Percentiles rank a stretch among this genome's conserved stretches.
Evolutionary conservation across 306 rosid species (phyloP).

Genomic region (Senna siamea): DNA sequence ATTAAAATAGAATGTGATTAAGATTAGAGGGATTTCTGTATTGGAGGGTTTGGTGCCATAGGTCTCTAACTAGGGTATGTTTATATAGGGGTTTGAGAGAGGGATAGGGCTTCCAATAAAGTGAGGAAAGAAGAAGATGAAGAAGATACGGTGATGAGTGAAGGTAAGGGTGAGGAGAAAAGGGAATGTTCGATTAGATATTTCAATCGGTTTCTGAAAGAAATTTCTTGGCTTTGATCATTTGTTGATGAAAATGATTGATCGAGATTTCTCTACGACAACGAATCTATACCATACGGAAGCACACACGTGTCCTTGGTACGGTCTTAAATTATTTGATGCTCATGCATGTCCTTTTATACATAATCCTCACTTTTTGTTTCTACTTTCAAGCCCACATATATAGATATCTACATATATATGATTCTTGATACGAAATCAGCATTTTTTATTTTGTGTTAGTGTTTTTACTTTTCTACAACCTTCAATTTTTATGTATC

Average conservation of each 20-base stretch:
- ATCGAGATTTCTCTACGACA: conserved; percentile 25
- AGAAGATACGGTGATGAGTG: conserved; percentile 36
- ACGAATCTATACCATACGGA: conserved; percentile 56
- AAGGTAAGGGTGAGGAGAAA: no score
- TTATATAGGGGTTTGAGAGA: conserved; percentile 63
- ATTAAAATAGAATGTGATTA: background rate
- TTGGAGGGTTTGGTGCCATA: background rate
- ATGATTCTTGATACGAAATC: conserved; percentile 4
- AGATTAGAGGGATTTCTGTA: background rate
- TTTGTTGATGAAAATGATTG: conserved; percentile 48
- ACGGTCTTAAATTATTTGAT: conserved; percentile 47
- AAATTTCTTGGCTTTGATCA: conserved; percentile 45
- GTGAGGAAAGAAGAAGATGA: no score
- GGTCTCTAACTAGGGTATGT: conserved; percentile 31
- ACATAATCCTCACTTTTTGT: background rate
- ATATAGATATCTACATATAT: background rate
- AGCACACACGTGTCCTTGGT: conserved; percentile 55
- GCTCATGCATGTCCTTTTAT: background rate
- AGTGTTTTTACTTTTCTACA: conserved; percentile 6
- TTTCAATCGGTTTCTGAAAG: conserved; percentile 35
- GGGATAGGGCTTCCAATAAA: no score
- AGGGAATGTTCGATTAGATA: conserved; percentile 57
- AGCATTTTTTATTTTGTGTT: no score
- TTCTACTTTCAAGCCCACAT: background rate
- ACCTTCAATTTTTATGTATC: background rate